Percentiles rank a stretch among this genome's conserved stretches.
phyloP scores from a whole-genome alignment of 2,329 filamentous ascomycete genomes.

The Aspergillus latus region DNA sequence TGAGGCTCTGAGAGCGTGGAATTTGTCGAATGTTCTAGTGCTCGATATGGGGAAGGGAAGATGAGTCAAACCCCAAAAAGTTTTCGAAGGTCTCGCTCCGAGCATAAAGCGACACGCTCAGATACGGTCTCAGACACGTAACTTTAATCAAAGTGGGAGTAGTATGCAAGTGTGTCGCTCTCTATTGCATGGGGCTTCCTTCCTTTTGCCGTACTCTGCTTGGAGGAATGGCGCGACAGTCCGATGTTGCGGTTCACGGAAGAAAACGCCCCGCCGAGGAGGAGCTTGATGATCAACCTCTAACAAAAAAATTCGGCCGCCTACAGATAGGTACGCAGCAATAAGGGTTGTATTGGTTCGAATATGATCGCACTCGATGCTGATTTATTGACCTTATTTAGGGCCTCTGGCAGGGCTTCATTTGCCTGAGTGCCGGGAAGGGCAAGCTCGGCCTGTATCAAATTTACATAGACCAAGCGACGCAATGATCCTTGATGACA shows the following conservation, averaged over 20 bases:
- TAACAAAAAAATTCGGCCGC: conserved; percentile 79
- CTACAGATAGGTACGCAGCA: conserved; percentile 70
- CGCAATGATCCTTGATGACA: conserved; percentile 81
- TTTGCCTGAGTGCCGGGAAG: conserved; percentile 18
- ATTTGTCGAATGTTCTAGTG: conserved; percentile 36
- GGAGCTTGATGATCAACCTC: conserved; percentile 62
- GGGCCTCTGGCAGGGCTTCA: conserved; percentile 18
- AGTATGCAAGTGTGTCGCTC: conserved; percentile 7
- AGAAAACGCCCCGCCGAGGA: conserved; percentile 57
- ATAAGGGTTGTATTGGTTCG: neutral
- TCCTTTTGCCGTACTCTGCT: neutral
- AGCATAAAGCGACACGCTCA: conserved; percentile 32
- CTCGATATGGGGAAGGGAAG: conserved; percentile 28
- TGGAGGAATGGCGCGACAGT: conserved; percentile 34
- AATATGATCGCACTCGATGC: neutral
- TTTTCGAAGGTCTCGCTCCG: conserved; percentile 28
- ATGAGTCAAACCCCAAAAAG: conserved; percentile 41
- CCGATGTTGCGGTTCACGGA: conserved; percentile 34
- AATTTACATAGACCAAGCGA: conserved; percentile 46
- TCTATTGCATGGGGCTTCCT: neutral
- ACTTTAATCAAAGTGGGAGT: neutral
- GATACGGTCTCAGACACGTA: conserved; percentile 9
- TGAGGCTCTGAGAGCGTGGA: conserved; percentile 28
- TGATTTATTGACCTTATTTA: conserved; percentile 4
- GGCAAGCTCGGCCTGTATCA: neutral